Evolutionary conservation across 2,329 filamentous ascomycete genomes (phyloP), one percentile per base, ranked within the genome.

Genomic region (Pseudogymnoascus sp.): DNA sequence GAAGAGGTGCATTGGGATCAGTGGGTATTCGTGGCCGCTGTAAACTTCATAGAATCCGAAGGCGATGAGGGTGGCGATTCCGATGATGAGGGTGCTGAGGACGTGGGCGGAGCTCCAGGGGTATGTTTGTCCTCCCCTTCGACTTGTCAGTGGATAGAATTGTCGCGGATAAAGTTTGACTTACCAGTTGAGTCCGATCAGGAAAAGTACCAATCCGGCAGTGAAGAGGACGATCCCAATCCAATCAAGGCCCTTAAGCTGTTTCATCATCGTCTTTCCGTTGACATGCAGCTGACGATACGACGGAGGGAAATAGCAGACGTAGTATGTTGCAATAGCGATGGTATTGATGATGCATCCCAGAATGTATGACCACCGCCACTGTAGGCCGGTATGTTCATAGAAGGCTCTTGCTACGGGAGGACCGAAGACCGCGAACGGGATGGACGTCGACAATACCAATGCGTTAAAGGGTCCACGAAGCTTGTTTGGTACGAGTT

Each of bases 331-430:
- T 1, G 74, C 68, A 1, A 78, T 67, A 9, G 76, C 72, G 21
- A 79, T 63, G n/a, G 72, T 73, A 37, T 73, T 75, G 63, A 78
- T 72, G 61, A 80, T 78, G 66, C 79, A 77, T 63, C 76, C 77
- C 3, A 83, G 67, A 66, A 79, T 82, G 69, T 79, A 84, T 63
- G 72, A 76, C 78, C 79, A 81, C 42, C 81, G 74, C 80, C 80
- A 83, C 16, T 73, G 70, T 3, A 74, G 68, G 3, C 66, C 69
- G 0, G 79, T 81, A 59, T 78, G 73, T 23, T 73, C 63, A 63
- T 79, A 76, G 38, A 82, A 74, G 3, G 72, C 70, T n/a, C 77
- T 73, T 2, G 79, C 79, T 62, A 82, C 78, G 46, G 80, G 70
- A 16, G 78, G 78, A 0, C 79, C 80, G 63, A 78, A 77, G 28